These are phyloP conservation scores for Dactylellina cionopaga DNA, from an alignment of 2,329 filamentous ascomycete species.

Conservation along the genomic window DNA sequence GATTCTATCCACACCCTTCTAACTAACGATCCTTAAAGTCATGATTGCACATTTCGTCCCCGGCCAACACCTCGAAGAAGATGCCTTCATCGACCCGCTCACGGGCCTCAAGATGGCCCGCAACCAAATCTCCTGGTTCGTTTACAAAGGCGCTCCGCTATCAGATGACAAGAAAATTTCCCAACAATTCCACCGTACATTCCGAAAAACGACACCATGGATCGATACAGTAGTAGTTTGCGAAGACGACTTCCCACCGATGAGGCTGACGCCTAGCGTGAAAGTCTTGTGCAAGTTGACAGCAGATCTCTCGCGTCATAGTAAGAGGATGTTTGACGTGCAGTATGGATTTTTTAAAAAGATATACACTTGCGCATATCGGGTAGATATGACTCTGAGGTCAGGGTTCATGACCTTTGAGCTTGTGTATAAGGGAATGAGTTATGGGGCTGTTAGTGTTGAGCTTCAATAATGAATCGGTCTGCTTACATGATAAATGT, in stretches of 20 bases:
- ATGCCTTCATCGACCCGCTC: constrained; percentile 45
- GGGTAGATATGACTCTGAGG: constrained; percentile 47
- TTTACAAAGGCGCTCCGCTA: constrained; percentile 43
- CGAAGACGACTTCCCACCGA: constrained; percentile 41
- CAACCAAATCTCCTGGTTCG: constrained; percentile 52
- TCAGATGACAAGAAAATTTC: constrained; percentile 49
- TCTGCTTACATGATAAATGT: too few species aligned
- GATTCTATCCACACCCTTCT: neutral
- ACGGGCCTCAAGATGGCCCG: constrained; percentile 49
- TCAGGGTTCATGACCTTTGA: constrained; percentile 44
- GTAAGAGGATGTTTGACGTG: constrained; percentile 47
- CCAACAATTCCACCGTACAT: constrained; percentile 49
- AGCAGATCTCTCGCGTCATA: constrained; percentile 35
- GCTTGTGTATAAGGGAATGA: constrained; percentile 47
- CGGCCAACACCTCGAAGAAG: constrained; percentile 43
- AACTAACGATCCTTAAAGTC: constrained; percentile 7
- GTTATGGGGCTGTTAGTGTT: constrained; percentile 41
- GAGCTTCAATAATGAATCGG: constrained; percentile 32
- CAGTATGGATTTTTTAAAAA: constrained; percentile 42
- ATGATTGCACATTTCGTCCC: constrained; percentile 50
- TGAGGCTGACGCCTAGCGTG: constrained; percentile 25
- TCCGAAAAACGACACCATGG: constrained; percentile 46
- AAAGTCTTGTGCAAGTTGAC: constrained; percentile 47
- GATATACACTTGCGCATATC: constrained; percentile 46
- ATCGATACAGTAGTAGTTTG: constrained; percentile 44